Conservation (phyloP, 1,139 yeast species). For the Saccharomyces hybrid region DNA sequence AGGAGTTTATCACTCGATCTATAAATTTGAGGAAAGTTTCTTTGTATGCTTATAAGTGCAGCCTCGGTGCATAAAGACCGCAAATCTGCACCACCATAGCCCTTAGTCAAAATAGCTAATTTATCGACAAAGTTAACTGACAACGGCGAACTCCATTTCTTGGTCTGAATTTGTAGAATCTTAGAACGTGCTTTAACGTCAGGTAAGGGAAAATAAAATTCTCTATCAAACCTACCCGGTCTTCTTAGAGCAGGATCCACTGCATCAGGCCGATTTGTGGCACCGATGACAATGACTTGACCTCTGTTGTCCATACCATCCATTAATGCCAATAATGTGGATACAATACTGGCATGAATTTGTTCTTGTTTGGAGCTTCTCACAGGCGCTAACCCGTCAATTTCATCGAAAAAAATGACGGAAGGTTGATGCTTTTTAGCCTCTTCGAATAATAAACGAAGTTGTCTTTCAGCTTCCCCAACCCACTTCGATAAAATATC, state of each 20-base stretch:
- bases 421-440: conserved; percentile 96
- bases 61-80: conserved; percentile 94
- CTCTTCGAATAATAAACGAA: conserved; percentile 84
- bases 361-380: conserved; percentile 96
- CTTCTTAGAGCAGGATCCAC: conserved; percentile 95
- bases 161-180: conserved; percentile 77
- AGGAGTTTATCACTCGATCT: conserved; percentile 62
- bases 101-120: conserved; percentile 79
- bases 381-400: conserved; percentile 97
- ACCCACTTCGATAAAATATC: conserved; percentile 98
- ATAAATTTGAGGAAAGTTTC: conserved; percentile 92
- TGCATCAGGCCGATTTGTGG: conserved; percentile 96
- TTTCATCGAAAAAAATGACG: conserved; percentile 92
- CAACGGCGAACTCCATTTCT: conserved; percentile 77
- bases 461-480: conserved; percentile 96
- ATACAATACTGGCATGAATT: conserved; percentile 94
- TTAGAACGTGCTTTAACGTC: conserved; percentile 70
- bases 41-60: conserved; percentile 83
- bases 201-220: conserved; percentile 92
- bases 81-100: conserved; percentile 97
- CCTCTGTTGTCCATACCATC: conserved; percentile 99
- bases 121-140: conserved; percentile 51
- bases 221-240: conserved; percentile 97
- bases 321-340: conserved; percentile 90
- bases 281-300: conserved; percentile 96